These are phyloP conservation scores for Pichia cabralensis DNA, from an alignment of 805 yeast genomes.

Conservation along the genomic window DNA sequence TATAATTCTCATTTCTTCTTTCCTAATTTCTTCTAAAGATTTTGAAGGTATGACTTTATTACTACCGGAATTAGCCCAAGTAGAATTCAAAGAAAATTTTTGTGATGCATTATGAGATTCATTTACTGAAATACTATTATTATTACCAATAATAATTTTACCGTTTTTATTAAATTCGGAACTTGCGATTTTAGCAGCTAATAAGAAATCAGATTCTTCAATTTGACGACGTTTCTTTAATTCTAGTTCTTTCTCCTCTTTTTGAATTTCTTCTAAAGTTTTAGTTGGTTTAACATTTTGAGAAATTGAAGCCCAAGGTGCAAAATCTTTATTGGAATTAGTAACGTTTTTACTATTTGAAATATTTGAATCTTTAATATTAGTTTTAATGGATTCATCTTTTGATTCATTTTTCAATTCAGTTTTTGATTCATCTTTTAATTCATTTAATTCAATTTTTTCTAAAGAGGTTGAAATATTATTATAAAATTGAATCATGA, in stretches of 20 bases:
- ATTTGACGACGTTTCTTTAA: constrained; percentile 12
- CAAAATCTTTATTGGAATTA: constrained; percentile 1
- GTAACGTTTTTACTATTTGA: background rate
- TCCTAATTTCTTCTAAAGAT: constrained; percentile 53
- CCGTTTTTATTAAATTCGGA: constrained; percentile 8
- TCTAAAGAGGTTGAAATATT: too few species aligned
- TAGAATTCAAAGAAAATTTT: constrained; percentile 31
- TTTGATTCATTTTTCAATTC: background rate
- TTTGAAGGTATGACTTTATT: constrained; percentile 22
- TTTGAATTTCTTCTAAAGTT: constrained; percentile 53
- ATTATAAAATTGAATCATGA: too few species aligned
- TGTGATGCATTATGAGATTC: constrained; percentile 11
- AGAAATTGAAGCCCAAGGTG: constrained; percentile 29
- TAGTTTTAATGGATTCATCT: background rate
- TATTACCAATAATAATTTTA: constrained; percentile 5
- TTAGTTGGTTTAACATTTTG: constrained; percentile 29
- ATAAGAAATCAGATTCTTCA: constrained; percentile 16
- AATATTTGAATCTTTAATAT: background rate
- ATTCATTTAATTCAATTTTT: too few species aligned
- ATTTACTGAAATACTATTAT: constrained; percentile 3
- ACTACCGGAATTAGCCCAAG: constrained; percentile 33
- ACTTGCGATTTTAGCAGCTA: constrained; percentile 16
- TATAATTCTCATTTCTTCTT: constrained; percentile 34
- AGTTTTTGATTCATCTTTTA: too few species aligned
- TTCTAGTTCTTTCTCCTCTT: constrained; percentile 34